Evolutionary conservation across 1,139 yeast species (phyloP).

Genomic region (Hyphopichia khmerensis): DNA sequence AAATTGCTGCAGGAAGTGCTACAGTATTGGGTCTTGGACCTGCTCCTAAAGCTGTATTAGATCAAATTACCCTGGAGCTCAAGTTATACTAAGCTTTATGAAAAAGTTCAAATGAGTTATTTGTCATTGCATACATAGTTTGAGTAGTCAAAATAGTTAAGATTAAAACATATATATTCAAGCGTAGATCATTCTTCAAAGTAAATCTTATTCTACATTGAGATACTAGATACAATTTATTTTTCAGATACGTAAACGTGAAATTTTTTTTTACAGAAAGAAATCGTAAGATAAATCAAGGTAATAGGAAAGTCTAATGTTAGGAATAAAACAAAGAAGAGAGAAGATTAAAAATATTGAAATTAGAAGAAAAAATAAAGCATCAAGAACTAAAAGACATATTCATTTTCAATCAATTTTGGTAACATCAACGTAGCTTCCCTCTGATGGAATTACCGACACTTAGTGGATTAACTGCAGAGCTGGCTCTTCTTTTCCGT

Average conservation of each 20-base stretch:
- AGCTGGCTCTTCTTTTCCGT: constrained; percentile 43
- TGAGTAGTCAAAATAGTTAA: too few relatives aligned
- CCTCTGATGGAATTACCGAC: constrained; percentile 14
- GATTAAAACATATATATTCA: too few relatives aligned
- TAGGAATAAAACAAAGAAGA: neutral
- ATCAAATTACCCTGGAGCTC: constrained; percentile 76
- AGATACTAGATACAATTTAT: too few relatives aligned
- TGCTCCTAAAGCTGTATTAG: constrained; percentile 83
- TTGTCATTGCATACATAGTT: too few relatives aligned
- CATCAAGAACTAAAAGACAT: neutral
- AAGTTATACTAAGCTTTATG: constrained; percentile 59
- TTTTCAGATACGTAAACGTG: too few relatives aligned
- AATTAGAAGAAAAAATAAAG: neutral
- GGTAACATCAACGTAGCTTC: neutral
- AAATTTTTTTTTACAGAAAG: too few relatives aligned
- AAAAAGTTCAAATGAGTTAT: neutral
- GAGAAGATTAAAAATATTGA: neutral
- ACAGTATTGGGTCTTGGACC: constrained; percentile 96
- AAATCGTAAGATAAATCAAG: too few relatives aligned
- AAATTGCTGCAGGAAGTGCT: constrained; percentile 90
- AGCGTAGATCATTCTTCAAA: too few relatives aligned
- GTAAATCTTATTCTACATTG: too few relatives aligned
- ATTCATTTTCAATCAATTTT: too few relatives aligned
- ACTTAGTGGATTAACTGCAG: constrained; percentile 44
- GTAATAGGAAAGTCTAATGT: too few relatives aligned